A percentile compares a stretch with the other conserved stretches of the same genome.
phyloP scores from a whole-genome alignment of 352 stramenopile species.

The Phytophthora melonis region DNA sequence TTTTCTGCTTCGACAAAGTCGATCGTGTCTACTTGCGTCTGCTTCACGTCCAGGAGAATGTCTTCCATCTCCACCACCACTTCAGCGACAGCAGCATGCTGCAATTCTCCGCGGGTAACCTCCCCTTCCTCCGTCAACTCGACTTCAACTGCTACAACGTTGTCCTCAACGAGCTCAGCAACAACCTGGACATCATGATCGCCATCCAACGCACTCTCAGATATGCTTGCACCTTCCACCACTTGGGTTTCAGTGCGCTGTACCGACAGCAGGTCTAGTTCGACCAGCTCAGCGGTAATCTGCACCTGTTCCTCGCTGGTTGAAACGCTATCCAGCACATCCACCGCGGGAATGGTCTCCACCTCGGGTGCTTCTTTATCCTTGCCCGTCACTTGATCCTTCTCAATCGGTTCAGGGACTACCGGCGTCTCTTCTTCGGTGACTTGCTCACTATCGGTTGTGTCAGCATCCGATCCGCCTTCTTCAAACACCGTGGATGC shows the following conservation, averaged over 20 bases:
- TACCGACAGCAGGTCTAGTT: background rate
- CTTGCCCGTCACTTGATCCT: background rate
- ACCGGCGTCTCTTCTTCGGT: background rate
- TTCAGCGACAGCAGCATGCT: slow-evolving; percentile 19
- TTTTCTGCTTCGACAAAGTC: slow-evolving; percentile 14
- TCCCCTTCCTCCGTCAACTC: slow-evolving; percentile 6
- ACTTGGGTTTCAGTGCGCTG: background rate
- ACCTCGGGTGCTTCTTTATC: background rate
- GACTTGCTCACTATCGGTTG: background rate
- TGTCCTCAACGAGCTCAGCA: slow-evolving; percentile 3
- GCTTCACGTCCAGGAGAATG: slow-evolving; percentile 27
- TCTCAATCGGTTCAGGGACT: background rate
- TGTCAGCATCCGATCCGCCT: slow-evolving; percentile 3
- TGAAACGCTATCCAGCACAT: background rate
- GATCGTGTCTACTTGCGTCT: slow-evolving; percentile 23
- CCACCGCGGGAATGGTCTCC: background rate
- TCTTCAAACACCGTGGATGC: background rate
- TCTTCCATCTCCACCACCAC: slow-evolving; percentile 18
- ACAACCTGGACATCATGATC: background rate
- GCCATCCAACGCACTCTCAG: background rate
- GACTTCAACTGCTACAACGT: slow-evolving; percentile 1
- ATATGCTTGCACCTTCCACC: background rate
- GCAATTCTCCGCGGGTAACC: background rate
- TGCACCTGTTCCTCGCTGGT: slow-evolving; percentile 2
- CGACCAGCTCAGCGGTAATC: background rate